Base-by-base conservation (phyloP, 1,284 basidiomycete genomes). In the Sporisorium iseilematis-ciliati region DNA sequence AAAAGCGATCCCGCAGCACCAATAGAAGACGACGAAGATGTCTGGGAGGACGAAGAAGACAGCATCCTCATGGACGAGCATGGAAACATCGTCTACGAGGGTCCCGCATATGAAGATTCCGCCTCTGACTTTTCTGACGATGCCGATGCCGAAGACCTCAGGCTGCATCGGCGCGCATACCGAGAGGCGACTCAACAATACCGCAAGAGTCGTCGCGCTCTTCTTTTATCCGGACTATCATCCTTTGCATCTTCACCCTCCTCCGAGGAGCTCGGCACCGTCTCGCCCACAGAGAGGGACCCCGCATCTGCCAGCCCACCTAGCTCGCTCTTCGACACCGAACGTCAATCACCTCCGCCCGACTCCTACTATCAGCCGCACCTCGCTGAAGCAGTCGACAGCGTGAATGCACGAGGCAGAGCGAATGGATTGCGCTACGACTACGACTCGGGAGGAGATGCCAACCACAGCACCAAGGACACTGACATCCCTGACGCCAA, bases 181-280 rank as follows among this genome's bases (percentile, higher is more conserved):
- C 64, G 68, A 29, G 55, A 77, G 41, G 75, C 74, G 16, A 66
- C 67, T 1, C 59, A 65, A 21, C 71, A 79, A 41, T 79, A 79
- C 40, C 58, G 69, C 35, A 60, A 62, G 20, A 79, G 77, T 51
- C 69, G 76, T 10, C 54, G 54, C 20, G 77, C 77, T 41, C 54
- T 79, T 1, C 41, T 79, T 11, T 60, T 75, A 1, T 77, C 75
- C 5, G 76, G 70, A 7, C 21, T 76, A 7, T 72, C 68, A 14
- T 68, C 69, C 20, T 62, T 62, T 51, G 69, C 63, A 20, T 68
- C 68, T 38, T 76, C 69, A 7, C 65, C 68, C 3, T 72, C 65
- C 3, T 63, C 60, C 4, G 74, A 76, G 3, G 56, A 61, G 23
- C 48, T 72, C 0, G 67, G 38, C 20, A 68, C 57, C 33, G 46